These are phyloP conservation scores for Raffaelea deltoideospora DNA, from an alignment of 2,329 filamentous ascomycete species.

Conservation along the genomic window DNA sequence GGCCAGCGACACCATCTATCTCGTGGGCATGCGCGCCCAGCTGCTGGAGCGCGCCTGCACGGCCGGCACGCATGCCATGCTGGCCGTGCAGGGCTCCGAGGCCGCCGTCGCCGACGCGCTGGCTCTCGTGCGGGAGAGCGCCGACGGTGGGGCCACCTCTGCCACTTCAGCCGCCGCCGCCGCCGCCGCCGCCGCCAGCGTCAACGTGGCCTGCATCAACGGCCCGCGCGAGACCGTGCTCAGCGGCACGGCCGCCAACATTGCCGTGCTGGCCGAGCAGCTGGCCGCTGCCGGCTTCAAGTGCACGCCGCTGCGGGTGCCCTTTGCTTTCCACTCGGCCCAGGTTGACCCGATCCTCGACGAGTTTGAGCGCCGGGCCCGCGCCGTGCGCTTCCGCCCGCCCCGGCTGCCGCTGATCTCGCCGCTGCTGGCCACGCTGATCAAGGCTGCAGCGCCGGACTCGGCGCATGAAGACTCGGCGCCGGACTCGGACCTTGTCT, in stretches of 20 bases:
- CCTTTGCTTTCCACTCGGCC: conserved; percentile 38
- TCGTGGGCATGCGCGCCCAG: conserved; percentile 53
- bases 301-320: conserved; percentile 30
- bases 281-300: conserved; percentile 20
- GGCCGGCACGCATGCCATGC: conserved; percentile 47
- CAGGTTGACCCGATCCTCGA: conserved; percentile 40
- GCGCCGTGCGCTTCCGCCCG: conserved; percentile 20
- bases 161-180: too few relatives aligned
- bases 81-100: conserved; percentile 30
- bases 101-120: conserved; percentile 39
- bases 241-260: conserved; percentile 25
- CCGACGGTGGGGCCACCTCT: too few relatives aligned
- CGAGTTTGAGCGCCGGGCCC: conserved; percentile 36
- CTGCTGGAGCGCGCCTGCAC: conserved; percentile 51
- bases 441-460: conserved; percentile 32
- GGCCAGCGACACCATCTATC: conserved; percentile 53
- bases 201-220: conserved; percentile 58
- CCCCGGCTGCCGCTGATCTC: conserved; percentile 51
- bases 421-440: conserved; percentile 45
- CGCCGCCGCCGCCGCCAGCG: conserved; percentile 14
- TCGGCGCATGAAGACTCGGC: conserved; percentile 16
- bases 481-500: not conserved
- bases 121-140: too few relatives aligned
- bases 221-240: conserved; percentile 61
- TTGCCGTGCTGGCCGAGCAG: conserved; percentile 26